Percentiles rank a stretch among this genome's conserved stretches.
phyloP scores from a whole-genome alignment of 495 filamentous ascomycete genomes.

The Penicillium simplicissimum region DNA sequence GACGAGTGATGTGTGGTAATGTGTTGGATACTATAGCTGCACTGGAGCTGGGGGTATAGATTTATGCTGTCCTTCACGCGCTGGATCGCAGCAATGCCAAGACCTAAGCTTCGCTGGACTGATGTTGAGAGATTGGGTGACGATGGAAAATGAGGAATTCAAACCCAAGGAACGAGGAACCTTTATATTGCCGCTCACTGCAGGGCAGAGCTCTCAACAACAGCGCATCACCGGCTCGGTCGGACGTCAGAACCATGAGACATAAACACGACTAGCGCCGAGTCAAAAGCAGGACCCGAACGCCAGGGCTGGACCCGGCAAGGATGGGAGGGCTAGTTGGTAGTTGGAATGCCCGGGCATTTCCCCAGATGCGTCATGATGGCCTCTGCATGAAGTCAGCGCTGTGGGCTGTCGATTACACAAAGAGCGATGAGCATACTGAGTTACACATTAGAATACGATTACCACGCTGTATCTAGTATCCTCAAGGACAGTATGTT shows the following conservation, averaged over 20 bases:
- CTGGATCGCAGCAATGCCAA: no score
- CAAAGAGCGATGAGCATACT: neutral
- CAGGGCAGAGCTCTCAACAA: neutral
- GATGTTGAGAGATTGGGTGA: neutral
- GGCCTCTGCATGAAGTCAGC: conserved; percentile 32
- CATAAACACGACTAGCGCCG: conserved; percentile 20
- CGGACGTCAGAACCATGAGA: conserved; percentile 16
- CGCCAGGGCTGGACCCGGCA: conserved; percentile 15
- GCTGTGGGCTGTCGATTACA: neutral
- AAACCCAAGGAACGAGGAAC: neutral
- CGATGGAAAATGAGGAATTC: neutral
- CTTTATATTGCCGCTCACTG: conserved; percentile 2
- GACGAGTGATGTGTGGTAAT: neutral
- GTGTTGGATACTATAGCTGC: neutral
- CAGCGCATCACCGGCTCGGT: conserved; percentile 3
- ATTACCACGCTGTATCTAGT: no score
- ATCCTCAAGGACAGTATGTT: no score
- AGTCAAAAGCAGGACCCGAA: conserved; percentile 11
- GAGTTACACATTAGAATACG: no score
- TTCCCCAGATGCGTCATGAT: conserved; percentile 41
- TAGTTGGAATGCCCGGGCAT: conserved; percentile 6
- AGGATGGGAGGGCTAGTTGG: conserved; percentile 4
- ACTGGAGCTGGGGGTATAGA: neutral
- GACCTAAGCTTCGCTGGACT: neutral
- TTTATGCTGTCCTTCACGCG: neutral